Percentiles rank a stretch among this genome's conserved stretches.
These are phyloP conservation scores for Paramecium biaurelia DNA, from an alignment of 73 alveolate genomes.

Conservation along the genomic window DNA sequence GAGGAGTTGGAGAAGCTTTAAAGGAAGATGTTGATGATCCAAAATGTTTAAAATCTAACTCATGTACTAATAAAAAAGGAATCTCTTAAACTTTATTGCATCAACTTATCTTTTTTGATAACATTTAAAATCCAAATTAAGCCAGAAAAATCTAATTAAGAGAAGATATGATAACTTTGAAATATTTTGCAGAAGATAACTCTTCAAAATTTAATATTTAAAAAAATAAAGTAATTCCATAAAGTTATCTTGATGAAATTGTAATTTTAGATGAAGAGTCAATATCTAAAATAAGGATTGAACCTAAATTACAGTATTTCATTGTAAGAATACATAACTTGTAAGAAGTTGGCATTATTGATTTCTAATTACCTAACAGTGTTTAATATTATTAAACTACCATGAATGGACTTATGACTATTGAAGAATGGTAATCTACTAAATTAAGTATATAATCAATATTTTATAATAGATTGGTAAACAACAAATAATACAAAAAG, in stretches of 20 bases:
- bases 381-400: neutral
- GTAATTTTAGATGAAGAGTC: neutral
- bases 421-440: neutral
- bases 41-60: neutral
- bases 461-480: neutral
- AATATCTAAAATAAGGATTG: neutral
- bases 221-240: neutral
- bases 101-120: neutral
- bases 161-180: neutral
- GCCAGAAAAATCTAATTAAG: neutral
- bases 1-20: slow-evolving; percentile 84
- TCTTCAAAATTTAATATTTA: neutral
- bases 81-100: slow-evolving; percentile 40
- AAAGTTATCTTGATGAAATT: neutral
- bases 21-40: slow-evolving; percentile 67
- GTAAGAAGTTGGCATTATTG: neutral
- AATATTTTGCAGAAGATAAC: neutral
- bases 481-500: neutral
- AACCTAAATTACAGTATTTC: neutral
- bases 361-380: neutral
- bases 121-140: neutral
- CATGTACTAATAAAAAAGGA: slow-evolving; percentile 22
- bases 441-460: neutral
- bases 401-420: neutral
- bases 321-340: neutral